Evolutionary conservation across 139 green algal species (phyloP).

Genomic region (Edaphochlamys debaryana): DNA sequence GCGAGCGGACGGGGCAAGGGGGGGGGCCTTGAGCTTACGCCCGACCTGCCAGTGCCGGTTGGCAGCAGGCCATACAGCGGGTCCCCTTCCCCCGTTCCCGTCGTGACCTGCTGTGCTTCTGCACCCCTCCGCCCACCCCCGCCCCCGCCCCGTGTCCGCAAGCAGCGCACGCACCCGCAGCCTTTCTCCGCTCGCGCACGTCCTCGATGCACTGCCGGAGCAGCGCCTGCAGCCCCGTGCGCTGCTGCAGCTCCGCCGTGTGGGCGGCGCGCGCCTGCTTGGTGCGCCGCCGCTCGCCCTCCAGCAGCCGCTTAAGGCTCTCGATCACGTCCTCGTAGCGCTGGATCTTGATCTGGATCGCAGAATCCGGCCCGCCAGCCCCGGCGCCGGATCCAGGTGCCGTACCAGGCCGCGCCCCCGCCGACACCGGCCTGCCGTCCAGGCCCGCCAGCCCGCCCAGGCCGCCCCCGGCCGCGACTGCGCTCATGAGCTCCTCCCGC

Average conservation of each 20-base stretch:
- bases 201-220: conserved; percentile 56
- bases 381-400: background rate
- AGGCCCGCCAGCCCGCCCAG: background rate
- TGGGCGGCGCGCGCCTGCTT: conserved; percentile 48
- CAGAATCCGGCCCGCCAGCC: background rate
- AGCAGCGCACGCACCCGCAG: no score
- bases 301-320: conserved; percentile 48
- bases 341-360: conserved; percentile 37
- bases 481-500: conserved; percentile 21
- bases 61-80: no score
- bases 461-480: background rate
- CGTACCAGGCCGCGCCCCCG: no score
- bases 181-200: conserved; percentile 40
- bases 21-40: no score
- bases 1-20: background rate
- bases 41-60: no score
- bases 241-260: conserved; percentile 46
- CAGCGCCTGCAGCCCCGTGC: conserved; percentile 48
- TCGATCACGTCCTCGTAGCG: conserved; percentile 58
- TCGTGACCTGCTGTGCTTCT: no score
- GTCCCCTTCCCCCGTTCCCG: no score
- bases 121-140: no score
- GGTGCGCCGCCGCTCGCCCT: conserved; percentile 47
- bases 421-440: background rate
- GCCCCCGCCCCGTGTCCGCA: no score